Conservation (phyloP, 2,329 filamentous ascomycete species). For the Sclerotinia trifoliorum region DNA sequence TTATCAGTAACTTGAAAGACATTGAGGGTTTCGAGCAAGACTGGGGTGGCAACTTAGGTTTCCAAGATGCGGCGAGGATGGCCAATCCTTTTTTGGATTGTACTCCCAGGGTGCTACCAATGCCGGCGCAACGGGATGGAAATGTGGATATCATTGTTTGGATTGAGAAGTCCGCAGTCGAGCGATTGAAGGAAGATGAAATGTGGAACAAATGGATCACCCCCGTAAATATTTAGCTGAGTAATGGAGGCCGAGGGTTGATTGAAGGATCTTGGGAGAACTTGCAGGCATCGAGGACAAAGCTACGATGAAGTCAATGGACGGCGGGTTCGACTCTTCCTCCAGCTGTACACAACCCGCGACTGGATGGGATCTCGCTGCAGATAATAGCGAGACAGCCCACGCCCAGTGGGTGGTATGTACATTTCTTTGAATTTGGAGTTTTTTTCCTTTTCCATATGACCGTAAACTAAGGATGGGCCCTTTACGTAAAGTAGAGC, state of each 20-base stretch:
- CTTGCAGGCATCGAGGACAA: too few species aligned
- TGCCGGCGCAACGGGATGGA: slow-evolving; percentile 5
- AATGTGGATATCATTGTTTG: slow-evolving; percentile 8
- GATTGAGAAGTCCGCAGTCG: slow-evolving; percentile 4
- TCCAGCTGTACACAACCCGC: neutral
- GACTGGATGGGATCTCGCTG: neutral
- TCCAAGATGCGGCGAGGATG: neutral
- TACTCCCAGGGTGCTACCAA: slow-evolving; percentile 2
- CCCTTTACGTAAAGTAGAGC: too few species aligned
- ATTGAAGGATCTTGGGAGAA: rapidly evolving
- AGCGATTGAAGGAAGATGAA: slow-evolving; percentile 14
- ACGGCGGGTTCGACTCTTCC: neutral
- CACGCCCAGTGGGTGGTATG: rapidly evolving
- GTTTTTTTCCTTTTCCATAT: neutral
- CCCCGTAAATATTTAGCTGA: neutral
- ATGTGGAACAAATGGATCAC: slow-evolving; percentile 13
- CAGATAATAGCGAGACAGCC: neutral
- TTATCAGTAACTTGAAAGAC: slow-evolving; percentile 17
- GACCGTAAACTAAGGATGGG: neutral
- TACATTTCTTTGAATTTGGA: too few species aligned
- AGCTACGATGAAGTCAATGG: neutral
- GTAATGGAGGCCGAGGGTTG: neutral
- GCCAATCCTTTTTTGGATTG: slow-evolving; percentile 8
- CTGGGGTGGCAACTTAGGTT: slow-evolving; percentile 12
- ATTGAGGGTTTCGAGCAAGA: slow-evolving; percentile 3